These are phyloP conservation scores for Gremmenia infestans DNA, from an alignment of 2,329 filamentous ascomycete genomes.

Conservation along the genomic window DNA sequence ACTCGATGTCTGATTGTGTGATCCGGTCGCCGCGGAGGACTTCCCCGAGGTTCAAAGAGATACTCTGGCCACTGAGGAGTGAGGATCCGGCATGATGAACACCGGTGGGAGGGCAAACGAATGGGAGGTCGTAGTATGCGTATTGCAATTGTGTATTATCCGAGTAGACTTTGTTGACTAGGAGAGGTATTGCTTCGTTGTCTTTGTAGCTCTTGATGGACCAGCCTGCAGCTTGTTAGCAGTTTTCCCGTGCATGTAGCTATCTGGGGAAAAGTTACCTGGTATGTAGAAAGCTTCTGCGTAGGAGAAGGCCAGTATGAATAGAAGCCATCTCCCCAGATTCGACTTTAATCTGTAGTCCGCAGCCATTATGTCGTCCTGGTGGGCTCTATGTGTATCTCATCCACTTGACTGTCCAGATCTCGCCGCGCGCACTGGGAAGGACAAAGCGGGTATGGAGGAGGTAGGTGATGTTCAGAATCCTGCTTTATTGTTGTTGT, in stretches of 20 bases:
- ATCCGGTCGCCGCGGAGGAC: conserved; percentile 84
- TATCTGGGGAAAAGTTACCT: conserved; percentile 46
- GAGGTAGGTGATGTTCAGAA: not conserved
- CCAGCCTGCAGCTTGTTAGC: conserved; percentile 53
- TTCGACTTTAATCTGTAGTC: conserved; percentile 29
- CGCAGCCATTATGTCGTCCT: conserved; percentile 11
- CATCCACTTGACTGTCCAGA: conserved; percentile 10
- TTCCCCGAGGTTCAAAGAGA: conserved; percentile 81
- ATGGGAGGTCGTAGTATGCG: conserved; percentile 83
- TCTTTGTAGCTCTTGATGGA: conserved; percentile 77
- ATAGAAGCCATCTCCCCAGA: conserved; percentile 40
- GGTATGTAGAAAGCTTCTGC: conserved; percentile 77
- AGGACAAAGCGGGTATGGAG: not conserved
- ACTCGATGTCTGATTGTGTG: conserved; percentile 75
- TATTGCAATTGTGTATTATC: conserved; percentile 88
- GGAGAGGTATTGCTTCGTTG: conserved; percentile 72
- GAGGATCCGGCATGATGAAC: conserved; percentile 59
- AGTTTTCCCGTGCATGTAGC: not conserved
- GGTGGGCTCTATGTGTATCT: conserved; percentile 14
- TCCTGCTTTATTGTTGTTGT: not conserved
- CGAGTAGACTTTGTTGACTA: conserved; percentile 89
- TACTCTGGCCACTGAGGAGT: conserved; percentile 69
- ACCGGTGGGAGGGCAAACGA: conserved; percentile 76
- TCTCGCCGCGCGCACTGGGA: not conserved
- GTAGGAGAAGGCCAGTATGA: conserved; percentile 43